phyloP scores from a whole-genome alignment of 495 filamentous ascomycete genomes.

The Hyaloscypha finlandica region DNA sequence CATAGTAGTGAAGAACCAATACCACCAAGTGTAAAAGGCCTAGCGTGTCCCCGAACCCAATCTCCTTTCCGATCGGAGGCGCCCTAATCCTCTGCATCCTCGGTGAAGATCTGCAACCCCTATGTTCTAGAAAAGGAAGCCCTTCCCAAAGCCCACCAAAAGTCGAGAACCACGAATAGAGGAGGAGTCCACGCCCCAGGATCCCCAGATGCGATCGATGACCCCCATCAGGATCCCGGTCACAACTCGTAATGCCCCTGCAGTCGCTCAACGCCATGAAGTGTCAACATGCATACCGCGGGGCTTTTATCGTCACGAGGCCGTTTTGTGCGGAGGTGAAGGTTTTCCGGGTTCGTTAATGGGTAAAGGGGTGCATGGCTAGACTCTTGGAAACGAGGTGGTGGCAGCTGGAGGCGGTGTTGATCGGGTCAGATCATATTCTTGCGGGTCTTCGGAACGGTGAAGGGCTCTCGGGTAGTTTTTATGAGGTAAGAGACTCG shows the following conservation, averaged over 20 bases:
- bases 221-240: slow-evolving; percentile 19
- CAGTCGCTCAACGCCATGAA: slow-evolving; percentile 7
- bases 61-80: not conserved
- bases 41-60: slow-evolving; percentile 16
- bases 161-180: not conserved
- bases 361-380: not conserved
- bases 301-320: slow-evolving; percentile 24
- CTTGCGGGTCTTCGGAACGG: not conserved
- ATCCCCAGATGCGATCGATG: slow-evolving; percentile 4
- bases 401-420: slow-evolving; percentile 11
- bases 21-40: slow-evolving; percentile 28
- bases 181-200: not conserved
- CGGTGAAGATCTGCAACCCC: slow-evolving; percentile 14
- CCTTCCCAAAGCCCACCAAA: not conserved
- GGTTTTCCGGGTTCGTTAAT: not conserved
- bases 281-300: not conserved
- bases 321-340: not conserved
- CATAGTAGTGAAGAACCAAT: slow-evolving; percentile 29
- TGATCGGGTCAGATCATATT: slow-evolving; percentile 12
- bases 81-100: slow-evolving; percentile 7
- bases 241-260: slow-evolving; percentile 19
- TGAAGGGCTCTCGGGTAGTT: slow-evolving; percentile 10
- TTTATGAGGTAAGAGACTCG: slow-evolving; percentile 28
- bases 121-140: not conserved
- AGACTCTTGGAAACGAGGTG: not conserved